Percentiles rank a stretch among this genome's conserved stretches.
These are phyloP conservation scores for Echinochloa phyllopogon DNA, from an alignment of 176 grass and related monocot genomes.

Conservation along the genomic window DNA sequence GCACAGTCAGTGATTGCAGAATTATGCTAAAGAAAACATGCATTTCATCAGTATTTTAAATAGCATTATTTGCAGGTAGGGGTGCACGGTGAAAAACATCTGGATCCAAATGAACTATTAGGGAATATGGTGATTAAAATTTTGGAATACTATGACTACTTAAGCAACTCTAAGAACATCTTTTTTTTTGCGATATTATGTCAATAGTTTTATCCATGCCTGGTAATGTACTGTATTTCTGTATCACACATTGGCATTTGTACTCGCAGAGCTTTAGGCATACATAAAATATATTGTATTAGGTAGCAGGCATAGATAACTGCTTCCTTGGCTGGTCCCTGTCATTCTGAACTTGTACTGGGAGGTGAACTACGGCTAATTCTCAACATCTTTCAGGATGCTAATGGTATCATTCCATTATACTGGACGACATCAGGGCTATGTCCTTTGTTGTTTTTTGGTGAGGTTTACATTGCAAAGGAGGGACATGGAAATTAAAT, in stretches of 20 bases:
- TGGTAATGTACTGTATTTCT: background rate
- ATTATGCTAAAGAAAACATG: background rate
- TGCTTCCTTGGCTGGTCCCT: background rate
- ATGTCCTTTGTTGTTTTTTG: slow-evolving; percentile 30
- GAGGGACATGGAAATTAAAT: slow-evolving; percentile 47
- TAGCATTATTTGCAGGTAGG: background rate
- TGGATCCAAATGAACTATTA: background rate
- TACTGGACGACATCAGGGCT: slow-evolving; percentile 43
- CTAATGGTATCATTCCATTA: slow-evolving; percentile 40
- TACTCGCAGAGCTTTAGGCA: background rate
- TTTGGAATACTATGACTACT: background rate
- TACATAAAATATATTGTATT: background rate
- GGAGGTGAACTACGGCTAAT: slow-evolving; percentile 6
- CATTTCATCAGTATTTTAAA: background rate
- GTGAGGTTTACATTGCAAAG: slow-evolving; percentile 44
- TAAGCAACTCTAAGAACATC: background rate
- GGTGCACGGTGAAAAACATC: background rate
- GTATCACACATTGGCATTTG: background rate
- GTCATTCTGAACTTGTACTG: background rate
- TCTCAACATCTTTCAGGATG: slow-evolving; percentile 39
- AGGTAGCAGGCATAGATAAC: background rate
- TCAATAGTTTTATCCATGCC: slow-evolving; percentile 1
- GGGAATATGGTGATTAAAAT: background rate
- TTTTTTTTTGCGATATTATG: background rate
- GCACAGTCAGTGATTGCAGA: background rate